These are phyloP conservation scores for Sarocladiaceae sp. DNA, from an alignment of 2,329 filamentous ascomycete genomes.

Conservation along the genomic window DNA sequence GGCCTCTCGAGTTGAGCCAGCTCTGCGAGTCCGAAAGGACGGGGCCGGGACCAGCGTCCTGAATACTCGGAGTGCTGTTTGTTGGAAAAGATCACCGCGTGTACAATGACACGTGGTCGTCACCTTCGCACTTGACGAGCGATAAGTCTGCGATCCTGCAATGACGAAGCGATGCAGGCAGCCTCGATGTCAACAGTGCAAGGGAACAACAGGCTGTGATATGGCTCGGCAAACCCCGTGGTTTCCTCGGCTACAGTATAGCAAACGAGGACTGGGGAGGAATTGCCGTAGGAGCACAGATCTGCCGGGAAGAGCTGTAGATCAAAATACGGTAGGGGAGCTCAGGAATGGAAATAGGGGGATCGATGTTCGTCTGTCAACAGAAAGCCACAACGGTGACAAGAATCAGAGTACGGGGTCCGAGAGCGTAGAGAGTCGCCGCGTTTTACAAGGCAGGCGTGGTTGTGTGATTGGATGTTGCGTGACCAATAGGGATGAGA, in stretches of 20 bases:
- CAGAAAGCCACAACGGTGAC: slow-evolving; percentile 7
- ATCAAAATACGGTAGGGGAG: background rate
- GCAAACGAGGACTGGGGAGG: background rate
- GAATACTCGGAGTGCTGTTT: background rate
- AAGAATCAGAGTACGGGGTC: slow-evolving; percentile 1
- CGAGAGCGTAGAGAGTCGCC: slow-evolving; percentile 5
- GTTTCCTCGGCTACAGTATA: background rate
- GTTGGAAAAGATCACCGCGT: background rate
- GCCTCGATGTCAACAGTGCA: background rate
- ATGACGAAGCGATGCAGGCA: background rate
- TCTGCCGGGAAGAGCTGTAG: background rate
- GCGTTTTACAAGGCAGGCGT: slow-evolving; percentile 4
- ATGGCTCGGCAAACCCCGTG: too few relatives aligned
- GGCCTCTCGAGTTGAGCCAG: slow-evolving; percentile 40
- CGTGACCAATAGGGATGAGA: slow-evolving; percentile 2
- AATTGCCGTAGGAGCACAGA: background rate
- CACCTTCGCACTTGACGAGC: background rate
- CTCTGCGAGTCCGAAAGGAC: slow-evolving; percentile 25
- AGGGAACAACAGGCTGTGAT: too few relatives aligned
- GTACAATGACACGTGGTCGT: slow-evolving; percentile 8
- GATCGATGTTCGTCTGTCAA: background rate
- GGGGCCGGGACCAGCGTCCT: slow-evolving; percentile 14
- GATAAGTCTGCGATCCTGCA: too few relatives aligned
- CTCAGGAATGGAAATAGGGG: background rate
- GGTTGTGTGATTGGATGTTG: slow-evolving; percentile 3